Percentiles rank a stretch among this genome's conserved stretches.
phyloP scores from a whole-genome alignment of 805 yeast species.

The Saturnispora diversa region DNA sequence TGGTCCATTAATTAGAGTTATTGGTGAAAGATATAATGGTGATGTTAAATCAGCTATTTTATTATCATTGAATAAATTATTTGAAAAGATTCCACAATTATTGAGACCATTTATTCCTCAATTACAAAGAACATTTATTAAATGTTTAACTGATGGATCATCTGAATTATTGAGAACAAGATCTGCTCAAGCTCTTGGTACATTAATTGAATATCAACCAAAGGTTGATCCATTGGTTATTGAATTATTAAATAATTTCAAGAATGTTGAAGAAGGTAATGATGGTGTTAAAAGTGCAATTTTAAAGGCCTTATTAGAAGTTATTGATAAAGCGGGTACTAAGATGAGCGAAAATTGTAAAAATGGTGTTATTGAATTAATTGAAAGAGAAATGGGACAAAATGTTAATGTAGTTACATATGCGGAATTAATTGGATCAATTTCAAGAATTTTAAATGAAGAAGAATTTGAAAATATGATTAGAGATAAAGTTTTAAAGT shows the following conservation, averaged over 20 bases:
- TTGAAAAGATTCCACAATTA: conserved; percentile 79
- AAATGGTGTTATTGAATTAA: conserved; percentile 55
- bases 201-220: conserved; percentile 81
- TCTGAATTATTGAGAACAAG: conserved; percentile 68
- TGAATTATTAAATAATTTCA: conserved; percentile 74
- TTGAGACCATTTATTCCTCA: conserved; percentile 95
- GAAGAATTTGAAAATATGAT: conserved; percentile 60
- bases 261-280: conserved; percentile 39
- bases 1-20: conserved; percentile 96
- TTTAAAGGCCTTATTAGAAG: conserved; percentile 77
- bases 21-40: conserved; percentile 88
- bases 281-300: conserved; percentile 76
- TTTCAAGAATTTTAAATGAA: conserved; percentile 54
- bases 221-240: conserved; percentile 88
- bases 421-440: conserved; percentile 71
- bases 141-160: conserved; percentile 72
- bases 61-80: conserved; percentile 69
- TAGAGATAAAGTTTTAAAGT: conserved; percentile 48
- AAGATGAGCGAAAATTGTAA: conserved; percentile 72
- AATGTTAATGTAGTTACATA: conserved; percentile 61
- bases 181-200: conserved; percentile 86
- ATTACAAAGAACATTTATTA: conserved; percentile 91
- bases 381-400: conserved; percentile 55
- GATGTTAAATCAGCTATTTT: conserved; percentile 94
- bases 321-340: conserved; percentile 69